Conservation (phyloP, 768 basidiomycete genomes). For the Suillus occidentalis region DNA sequence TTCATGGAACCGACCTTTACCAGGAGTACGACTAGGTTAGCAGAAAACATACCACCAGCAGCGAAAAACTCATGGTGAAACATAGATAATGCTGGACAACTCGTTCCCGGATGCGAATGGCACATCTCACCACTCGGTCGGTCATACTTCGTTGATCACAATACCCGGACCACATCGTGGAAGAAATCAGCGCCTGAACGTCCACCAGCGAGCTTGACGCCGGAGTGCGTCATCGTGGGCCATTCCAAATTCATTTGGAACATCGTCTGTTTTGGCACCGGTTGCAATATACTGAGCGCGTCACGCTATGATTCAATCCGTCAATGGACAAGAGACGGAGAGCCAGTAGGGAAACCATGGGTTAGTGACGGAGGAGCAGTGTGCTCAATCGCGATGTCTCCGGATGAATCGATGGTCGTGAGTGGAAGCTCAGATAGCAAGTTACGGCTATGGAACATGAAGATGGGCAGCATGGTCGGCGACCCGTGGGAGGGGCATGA, state of each 20-base stretch:
- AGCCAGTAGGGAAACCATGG: neutral
- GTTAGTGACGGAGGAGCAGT: neutral
- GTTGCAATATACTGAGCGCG: neutral
- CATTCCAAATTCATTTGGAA: neutral
- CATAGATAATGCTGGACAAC: neutral
- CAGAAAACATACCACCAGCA: no score
- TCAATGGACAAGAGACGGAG: neutral
- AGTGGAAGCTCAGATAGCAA: neutral
- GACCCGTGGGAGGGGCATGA: neutral
- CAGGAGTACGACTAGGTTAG: neutral
- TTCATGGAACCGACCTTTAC: neutral
- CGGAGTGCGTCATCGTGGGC: neutral
- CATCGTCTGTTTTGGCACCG: neutral
- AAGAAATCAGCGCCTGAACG: neutral
- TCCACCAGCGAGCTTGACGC: neutral
- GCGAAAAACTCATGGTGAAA: neutral
- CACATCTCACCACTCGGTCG: neutral
- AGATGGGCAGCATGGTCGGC: neutral
- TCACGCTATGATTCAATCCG: neutral
- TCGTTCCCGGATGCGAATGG: slow-evolving; percentile 1
- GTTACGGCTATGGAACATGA: neutral
- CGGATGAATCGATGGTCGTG: neutral
- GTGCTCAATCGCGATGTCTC: neutral
- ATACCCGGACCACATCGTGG: neutral
- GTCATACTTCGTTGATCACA: slow-evolving; percentile 2